Conservation (phyloP, 306 rosid species). For the Glycyrrhiza uralensis region DNA sequence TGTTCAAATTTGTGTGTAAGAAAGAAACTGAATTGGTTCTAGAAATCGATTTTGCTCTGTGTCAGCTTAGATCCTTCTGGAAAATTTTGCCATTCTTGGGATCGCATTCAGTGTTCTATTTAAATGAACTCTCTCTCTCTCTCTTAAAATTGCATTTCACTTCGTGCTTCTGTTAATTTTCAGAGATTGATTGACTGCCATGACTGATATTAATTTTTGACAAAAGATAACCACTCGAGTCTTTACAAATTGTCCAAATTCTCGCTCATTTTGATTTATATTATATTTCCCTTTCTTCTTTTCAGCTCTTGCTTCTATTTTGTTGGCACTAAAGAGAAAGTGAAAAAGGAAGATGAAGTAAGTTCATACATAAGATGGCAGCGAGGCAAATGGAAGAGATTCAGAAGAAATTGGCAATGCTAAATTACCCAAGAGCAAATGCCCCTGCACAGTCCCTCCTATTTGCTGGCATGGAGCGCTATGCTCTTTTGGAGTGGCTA, state of each 20-base stretch:
- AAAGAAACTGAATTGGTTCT: background rate
- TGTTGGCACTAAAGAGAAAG: background rate
- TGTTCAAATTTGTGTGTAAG: background rate
- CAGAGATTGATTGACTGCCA: background rate
- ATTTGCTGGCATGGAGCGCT: constrained; percentile 97
- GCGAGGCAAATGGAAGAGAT: constrained; percentile 95
- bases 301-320: background rate
- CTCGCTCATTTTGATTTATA: background rate
- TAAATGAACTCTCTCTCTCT: too few species aligned
- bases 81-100: background rate
- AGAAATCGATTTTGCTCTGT: background rate
- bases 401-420: constrained; percentile 63
- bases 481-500: constrained; percentile 95
- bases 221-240: background rate
- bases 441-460: constrained; percentile 93
- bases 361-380: constrained; percentile 52
- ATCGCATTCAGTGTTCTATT: background rate
- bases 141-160: background rate
- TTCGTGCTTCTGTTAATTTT: background rate
- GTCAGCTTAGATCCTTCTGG: background rate
- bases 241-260: background rate
- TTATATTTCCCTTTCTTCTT: background rate
- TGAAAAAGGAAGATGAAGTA: background rate
- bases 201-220: background rate
- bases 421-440: constrained; percentile 82